A percentile compares a stretch with the other conserved stretches of the same genome.
Conservation (phyloP, 352 stramenopile species). For the Achlya hypogyna region DNA sequence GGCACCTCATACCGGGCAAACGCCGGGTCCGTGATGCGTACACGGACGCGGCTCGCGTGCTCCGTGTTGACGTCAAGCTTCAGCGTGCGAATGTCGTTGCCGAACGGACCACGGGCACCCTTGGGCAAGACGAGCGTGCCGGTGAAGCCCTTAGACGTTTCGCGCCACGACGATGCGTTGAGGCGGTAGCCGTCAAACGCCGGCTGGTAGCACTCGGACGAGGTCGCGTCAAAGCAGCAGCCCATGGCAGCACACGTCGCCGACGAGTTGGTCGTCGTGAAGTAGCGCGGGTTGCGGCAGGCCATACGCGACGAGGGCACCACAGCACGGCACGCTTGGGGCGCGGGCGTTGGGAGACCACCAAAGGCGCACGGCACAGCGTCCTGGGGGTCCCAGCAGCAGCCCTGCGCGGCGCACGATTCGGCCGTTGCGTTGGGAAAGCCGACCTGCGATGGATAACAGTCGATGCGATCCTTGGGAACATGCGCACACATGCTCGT, state of each 20-base stretch:
- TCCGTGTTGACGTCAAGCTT: constrained; percentile 54
- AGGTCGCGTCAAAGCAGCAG: constrained; percentile 60
- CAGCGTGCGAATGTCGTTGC: constrained; percentile 60
- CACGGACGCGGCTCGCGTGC: constrained; percentile 35
- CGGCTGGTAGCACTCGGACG: constrained; percentile 53
- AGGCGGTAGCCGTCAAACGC: constrained; percentile 60
- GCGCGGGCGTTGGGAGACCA: constrained; percentile 16
- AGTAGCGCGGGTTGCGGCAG: constrained; percentile 69
- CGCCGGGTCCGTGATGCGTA: constrained; percentile 71
- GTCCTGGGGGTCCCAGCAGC: constrained; percentile 65
- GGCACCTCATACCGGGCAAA: constrained; percentile 67
- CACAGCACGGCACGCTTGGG: constrained; percentile 29
- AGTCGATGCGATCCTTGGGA: constrained; percentile 39
- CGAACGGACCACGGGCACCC: constrained; percentile 49
- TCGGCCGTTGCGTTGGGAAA: constrained; percentile 72
- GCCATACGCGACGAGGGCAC: constrained; percentile 37
- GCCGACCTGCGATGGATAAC: constrained; percentile 45
- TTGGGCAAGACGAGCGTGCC: constrained; percentile 41
- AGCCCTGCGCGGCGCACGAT: constrained; percentile 70
- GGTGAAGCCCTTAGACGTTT: constrained; percentile 41
- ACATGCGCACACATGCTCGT: neutral
- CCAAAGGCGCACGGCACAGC: constrained; percentile 61
- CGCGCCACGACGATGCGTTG: constrained; percentile 32
- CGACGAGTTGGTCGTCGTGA: neutral
- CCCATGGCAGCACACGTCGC: constrained; percentile 36